Evolutionary conservation across 805 yeast genomes (phyloP).

Genomic region (Candida schatavii): DNA sequence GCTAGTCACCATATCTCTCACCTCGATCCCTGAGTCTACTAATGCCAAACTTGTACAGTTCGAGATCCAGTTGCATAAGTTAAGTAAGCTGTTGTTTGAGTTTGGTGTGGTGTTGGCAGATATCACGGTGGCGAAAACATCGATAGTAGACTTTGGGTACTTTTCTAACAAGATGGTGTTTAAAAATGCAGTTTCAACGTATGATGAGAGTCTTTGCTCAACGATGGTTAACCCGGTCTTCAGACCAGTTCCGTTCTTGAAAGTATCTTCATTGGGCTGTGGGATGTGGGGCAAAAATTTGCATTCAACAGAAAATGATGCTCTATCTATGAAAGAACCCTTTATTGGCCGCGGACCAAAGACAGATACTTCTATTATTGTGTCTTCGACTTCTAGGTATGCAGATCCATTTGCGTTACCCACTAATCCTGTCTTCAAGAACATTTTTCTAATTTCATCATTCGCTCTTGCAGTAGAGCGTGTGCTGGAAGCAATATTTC

Average conservation of each 20-base stretch:
- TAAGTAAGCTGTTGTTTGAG: constrained; percentile 28
- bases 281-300: constrained; percentile 49
- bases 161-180: constrained; percentile 59
- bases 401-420: constrained; percentile 81
- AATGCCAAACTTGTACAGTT: constrained; percentile 70
- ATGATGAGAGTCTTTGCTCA: constrained; percentile 51
- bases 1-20: constrained; percentile 71
- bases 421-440: constrained; percentile 61
- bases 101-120: constrained; percentile 31
- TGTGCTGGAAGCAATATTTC: constrained; percentile 2
- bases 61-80: constrained; percentile 50
- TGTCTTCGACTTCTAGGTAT: constrained; percentile 64
- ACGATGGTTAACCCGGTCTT: constrained; percentile 33
- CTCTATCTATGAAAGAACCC: constrained; percentile 66
- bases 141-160: constrained; percentile 90
- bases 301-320: constrained; percentile 61
- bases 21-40: constrained; percentile 80
- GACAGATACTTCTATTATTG: constrained; percentile 64
- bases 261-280: constrained; percentile 35
- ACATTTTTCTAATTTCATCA: constrained; percentile 42
- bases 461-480: constrained; percentile 10
- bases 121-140: constrained; percentile 67
- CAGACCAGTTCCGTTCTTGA: constrained; percentile 15
- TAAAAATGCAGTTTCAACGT: constrained; percentile 48
- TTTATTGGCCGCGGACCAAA: constrained; percentile 89